Conservation (phyloP, 2,329 filamentous ascomycete species). For the Fusarium foetens region DNA sequence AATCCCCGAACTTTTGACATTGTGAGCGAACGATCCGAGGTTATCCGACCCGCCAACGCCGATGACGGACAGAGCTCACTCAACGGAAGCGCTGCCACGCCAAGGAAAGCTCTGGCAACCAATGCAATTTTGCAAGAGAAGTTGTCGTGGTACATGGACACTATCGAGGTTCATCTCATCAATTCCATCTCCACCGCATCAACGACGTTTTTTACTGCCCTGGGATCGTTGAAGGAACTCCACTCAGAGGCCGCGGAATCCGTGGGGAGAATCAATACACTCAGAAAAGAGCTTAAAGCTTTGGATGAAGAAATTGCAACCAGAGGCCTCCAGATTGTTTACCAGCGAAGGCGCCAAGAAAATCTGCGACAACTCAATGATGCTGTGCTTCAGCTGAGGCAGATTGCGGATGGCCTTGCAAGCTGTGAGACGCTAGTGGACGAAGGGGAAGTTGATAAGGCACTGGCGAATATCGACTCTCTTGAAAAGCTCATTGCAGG, state of each 20-base stretch:
- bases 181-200: conserved; percentile 96
- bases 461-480: conserved; percentile 79
- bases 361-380: conserved; percentile 86
- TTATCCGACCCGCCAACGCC: conserved; percentile 76
- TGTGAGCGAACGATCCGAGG: conserved; percentile 94
- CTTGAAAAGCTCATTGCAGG: conserved; percentile 86
- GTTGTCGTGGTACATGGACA: conserved; percentile 99
- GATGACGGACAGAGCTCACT: conserved; percentile 64
- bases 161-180: conserved; percentile 95
- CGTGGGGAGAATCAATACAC: conserved; percentile 82
- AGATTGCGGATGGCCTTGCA: conserved; percentile 79
- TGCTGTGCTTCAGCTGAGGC: conserved; percentile 83
- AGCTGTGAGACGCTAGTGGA: conserved; percentile 85
- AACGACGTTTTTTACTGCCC: conserved; percentile 92
- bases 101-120: conserved; percentile 88
- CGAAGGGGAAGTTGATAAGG: conserved; percentile 82
- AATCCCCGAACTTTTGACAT: conserved; percentile 97
- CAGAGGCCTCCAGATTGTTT: conserved; percentile 85
- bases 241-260: conserved; percentile 94
- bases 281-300: conserved; percentile 81
- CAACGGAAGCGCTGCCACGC: conserved; percentile 66
- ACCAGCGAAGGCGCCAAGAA: conserved; percentile 81
- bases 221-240: conserved; percentile 89
- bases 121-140: conserved; percentile 99
- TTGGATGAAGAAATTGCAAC: conserved; percentile 89